Percentiles rank a stretch among this genome's conserved stretches.
Conservation (phyloP, 805 yeast species). For the Debaryomyces hansenii region DNA sequence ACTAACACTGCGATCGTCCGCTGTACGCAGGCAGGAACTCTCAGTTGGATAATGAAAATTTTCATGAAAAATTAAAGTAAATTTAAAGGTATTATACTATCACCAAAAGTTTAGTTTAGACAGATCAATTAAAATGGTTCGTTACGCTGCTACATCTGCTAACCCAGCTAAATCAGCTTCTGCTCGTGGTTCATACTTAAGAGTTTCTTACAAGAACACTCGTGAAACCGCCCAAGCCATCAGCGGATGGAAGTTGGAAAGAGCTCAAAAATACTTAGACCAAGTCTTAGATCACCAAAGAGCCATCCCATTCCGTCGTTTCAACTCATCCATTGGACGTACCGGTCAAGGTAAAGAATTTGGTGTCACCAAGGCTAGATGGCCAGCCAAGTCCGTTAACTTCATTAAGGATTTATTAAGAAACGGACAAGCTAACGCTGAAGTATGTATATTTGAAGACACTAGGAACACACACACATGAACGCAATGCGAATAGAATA, state of each 20-base stretch:
- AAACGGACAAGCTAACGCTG: constrained; percentile 99
- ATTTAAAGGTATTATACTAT: not conserved
- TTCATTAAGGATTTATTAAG: constrained; percentile 90
- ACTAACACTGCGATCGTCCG: no score
- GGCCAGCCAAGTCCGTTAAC: constrained; percentile 99
- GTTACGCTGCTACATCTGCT: constrained; percentile 99
- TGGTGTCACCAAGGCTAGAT: constrained; percentile 99
- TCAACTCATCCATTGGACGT: constrained; percentile 95
- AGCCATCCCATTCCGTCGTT: constrained; percentile 99
- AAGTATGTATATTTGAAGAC: constrained; percentile 32
- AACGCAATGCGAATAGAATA: not conserved
- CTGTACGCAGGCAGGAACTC: no score
- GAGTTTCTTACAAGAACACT: constrained; percentile 99
- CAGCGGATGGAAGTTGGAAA: constrained; percentile 96
- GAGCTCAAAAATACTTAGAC: constrained; percentile 92
- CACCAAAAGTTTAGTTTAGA: not conserved
- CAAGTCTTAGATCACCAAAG: constrained; percentile 98
- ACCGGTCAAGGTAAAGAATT: constrained; percentile 99
- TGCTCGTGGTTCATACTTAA: constrained; percentile 98
- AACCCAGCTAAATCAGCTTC: constrained; percentile 99
- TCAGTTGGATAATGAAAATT: not conserved
- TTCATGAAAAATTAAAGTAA: not conserved
- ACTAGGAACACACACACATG: not conserved
- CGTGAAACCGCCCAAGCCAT: constrained; percentile 99
- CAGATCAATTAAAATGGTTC: constrained; percentile 66